These are phyloP conservation scores for Quercus suber DNA, from an alignment of 306 rosid genomes.

Conservation along the genomic window DNA sequence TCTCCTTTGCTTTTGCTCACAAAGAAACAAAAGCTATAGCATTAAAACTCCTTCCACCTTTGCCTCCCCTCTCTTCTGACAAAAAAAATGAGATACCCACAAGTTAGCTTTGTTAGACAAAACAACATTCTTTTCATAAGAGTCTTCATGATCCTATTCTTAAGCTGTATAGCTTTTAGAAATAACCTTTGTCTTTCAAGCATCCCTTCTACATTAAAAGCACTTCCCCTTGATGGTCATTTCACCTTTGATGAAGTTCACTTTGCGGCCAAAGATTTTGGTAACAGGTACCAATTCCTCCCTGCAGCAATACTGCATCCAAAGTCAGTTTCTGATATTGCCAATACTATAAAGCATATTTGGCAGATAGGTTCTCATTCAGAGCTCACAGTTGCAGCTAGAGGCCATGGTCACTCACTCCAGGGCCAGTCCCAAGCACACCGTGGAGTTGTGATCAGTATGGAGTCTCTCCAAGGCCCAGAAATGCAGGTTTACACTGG, in stretches of 20 bases:
- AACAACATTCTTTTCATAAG: conserved; percentile 42
- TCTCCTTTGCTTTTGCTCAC: conserved; percentile 27
- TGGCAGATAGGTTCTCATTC: conserved; percentile 77
- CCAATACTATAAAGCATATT: conserved; percentile 60
- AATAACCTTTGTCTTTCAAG: conserved; percentile 49
- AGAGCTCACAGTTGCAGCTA: conserved; percentile 75
- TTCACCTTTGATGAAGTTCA: conserved; percentile 55
- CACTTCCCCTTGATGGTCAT: conserved; percentile 66
- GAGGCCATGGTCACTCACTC: conserved; percentile 99
- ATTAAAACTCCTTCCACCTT: conserved; percentile 41
- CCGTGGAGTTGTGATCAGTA: conserved; percentile 75
- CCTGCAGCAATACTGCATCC: conserved; percentile 82
- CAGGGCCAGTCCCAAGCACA: conserved; percentile 86
- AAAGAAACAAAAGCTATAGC: conserved; percentile 21
- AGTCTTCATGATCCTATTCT: conserved; percentile 54
- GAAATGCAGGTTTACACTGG: conserved; percentile 56
- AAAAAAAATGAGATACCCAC: conserved; percentile 40
- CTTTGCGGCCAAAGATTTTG: conserved; percentile 79
- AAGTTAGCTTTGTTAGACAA: conserved; percentile 33
- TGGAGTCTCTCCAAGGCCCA: conserved; percentile 65
- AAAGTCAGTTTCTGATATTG: conserved; percentile 71
- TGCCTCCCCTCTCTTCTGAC: conserved; percentile 31
- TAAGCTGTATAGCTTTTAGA: conserved; percentile 44
- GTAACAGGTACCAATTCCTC: conserved; percentile 61
- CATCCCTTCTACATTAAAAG: conserved; percentile 43